Evolutionary conservation across 2,329 filamentous ascomycete genomes (phyloP).

Genomic region (Keithomyces neogunnii): DNA sequence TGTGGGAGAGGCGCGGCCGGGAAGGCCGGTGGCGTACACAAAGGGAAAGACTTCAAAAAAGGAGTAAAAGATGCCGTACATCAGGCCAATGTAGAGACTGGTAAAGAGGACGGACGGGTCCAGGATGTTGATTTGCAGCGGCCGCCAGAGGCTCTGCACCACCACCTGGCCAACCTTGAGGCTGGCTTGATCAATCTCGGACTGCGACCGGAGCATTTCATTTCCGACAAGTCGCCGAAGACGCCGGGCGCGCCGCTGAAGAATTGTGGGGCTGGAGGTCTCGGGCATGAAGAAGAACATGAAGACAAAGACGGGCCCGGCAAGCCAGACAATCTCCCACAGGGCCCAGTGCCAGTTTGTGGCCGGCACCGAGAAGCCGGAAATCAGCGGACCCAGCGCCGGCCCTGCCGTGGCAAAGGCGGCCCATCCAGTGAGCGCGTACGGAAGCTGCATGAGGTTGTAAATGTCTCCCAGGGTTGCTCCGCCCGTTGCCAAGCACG

Average conservation of each 20-base stretch:
- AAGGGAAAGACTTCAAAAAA: slow-evolving; percentile 53
- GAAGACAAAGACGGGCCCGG: slow-evolving; percentile 40
- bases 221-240: slow-evolving; percentile 29
- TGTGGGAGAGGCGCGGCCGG: too few species aligned
- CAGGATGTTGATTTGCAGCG: slow-evolving; percentile 23
- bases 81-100: slow-evolving; percentile 32
- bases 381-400: slow-evolving; percentile 3
- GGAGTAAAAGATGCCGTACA: slow-evolving; percentile 47
- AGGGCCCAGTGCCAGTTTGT: slow-evolving; percentile 48
- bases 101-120: slow-evolving; percentile 24
- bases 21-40: slow-evolving; percentile 30
- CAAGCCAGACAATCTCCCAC: slow-evolving; percentile 49
- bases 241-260: slow-evolving; percentile 45
- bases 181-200: slow-evolving; percentile 14
- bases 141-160: slow-evolving; percentile 15
- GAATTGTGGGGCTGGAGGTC: slow-evolving; percentile 44
- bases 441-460: background rate
- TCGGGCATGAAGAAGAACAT: slow-evolving; percentile 51
- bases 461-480: background rate
- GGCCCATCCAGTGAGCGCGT: slow-evolving; percentile 1
- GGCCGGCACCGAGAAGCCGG: slow-evolving; percentile 36
- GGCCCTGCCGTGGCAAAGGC: background rate
- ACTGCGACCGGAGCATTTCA: slow-evolving; percentile 9
- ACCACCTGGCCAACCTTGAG: slow-evolving; percentile 11
- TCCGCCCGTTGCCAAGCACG: background rate